Evolutionary conservation across 495 filamentous ascomycete genomes (phyloP).

Genomic region (Jackrogersella multiformis): DNA sequence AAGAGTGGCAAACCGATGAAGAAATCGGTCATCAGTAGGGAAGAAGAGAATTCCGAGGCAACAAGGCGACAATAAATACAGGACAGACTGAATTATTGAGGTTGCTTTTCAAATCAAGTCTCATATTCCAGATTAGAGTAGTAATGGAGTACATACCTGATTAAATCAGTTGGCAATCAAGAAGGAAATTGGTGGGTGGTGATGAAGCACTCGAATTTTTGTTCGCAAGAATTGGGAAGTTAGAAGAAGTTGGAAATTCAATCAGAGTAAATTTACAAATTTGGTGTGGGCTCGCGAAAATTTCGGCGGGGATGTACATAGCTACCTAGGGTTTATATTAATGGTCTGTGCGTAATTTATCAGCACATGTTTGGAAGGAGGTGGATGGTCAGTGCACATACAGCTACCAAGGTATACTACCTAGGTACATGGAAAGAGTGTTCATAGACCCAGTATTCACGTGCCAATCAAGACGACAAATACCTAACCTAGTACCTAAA

Average conservation of each 20-base stretch:
- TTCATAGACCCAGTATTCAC: neutral
- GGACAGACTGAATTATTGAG: neutral
- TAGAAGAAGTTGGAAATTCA: constrained; percentile 34
- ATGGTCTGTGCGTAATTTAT: constrained; percentile 5
- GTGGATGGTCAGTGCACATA: too few species aligned
- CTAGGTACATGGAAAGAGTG: neutral
- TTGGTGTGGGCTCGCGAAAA: constrained; percentile 47
- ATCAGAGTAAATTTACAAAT: constrained; percentile 34
- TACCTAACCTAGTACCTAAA: neutral
- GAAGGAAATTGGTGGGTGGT: constrained; percentile 33
- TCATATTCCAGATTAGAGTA: neutral
- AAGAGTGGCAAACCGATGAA: constrained; percentile 4
- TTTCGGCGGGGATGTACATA: constrained; percentile 37
- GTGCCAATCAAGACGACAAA: neutral
- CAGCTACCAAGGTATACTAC: too few species aligned
- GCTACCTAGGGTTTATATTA: constrained; percentile 36
- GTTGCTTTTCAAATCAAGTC: neutral
- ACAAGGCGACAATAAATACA: neutral
- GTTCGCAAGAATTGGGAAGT: constrained; percentile 39
- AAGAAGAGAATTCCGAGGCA: neutral
- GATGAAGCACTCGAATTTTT: constrained; percentile 35
- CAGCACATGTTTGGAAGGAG: neutral
- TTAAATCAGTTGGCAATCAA: constrained; percentile 44
- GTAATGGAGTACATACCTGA: constrained; percentile 41
- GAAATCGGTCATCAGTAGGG: neutral